These are phyloP conservation scores for Amaranthus tricolor DNA, from an alignment of 179 eudicot genomes.

Conservation along the genomic window DNA sequence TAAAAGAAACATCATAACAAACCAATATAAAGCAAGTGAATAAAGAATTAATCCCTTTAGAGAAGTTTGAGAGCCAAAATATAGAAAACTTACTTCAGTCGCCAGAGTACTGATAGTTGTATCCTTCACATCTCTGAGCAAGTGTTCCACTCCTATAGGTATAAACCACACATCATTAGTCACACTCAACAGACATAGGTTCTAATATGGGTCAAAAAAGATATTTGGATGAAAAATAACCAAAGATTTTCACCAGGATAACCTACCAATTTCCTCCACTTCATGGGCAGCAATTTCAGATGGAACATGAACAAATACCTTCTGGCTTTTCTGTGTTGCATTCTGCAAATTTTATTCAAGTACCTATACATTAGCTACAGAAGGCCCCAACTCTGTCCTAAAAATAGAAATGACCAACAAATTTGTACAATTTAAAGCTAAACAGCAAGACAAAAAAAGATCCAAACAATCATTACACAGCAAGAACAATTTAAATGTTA, in stretches of 20 bases:
- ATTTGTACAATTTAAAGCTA: too few relatives aligned
- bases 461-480: background rate
- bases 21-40: too few relatives aligned
- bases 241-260: background rate
- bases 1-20: background rate
- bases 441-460: background rate
- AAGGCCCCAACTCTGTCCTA: background rate
- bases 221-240: background rate
- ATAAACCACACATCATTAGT: background rate
- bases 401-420: too few relatives aligned
- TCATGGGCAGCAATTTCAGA: slow-evolving; percentile 94
- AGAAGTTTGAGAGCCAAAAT: background rate
- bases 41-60: too few relatives aligned
- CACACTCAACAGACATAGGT: too few relatives aligned
- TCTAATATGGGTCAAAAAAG: background rate
- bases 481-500: slow-evolving; percentile 18
- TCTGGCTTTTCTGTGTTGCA: slow-evolving; percentile 93
- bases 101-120: slow-evolving; percentile 89
- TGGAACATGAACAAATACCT: slow-evolving; percentile 81
- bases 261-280: slow-evolving; percentile 87
- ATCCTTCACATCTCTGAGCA: slow-evolving; percentile 92
- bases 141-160: slow-evolving; percentile 79
- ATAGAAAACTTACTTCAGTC: slow-evolving; percentile 52
- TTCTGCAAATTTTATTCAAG: slow-evolving; percentile 44
- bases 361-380: background rate